Conservation (phyloP, 768 basidiomycete species). For the Calocybe cyanea region DNA sequence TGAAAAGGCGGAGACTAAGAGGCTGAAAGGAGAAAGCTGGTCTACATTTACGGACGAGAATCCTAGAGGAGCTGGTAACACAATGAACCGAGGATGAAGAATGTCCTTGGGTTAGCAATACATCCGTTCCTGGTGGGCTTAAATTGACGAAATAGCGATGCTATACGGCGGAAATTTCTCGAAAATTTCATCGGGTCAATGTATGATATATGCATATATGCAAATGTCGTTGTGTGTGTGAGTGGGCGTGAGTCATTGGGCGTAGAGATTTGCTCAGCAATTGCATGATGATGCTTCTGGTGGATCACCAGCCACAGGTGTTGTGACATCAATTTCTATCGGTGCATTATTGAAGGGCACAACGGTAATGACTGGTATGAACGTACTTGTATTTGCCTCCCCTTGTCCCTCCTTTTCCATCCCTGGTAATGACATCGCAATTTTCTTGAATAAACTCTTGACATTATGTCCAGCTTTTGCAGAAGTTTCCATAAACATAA, state of each 20-base stretch:
- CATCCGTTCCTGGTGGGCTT: neutral
- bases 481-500: conserved; percentile 99
- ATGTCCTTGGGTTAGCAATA: no score
- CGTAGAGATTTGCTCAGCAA: conserved; percentile 49
- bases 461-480: conserved; percentile 99
- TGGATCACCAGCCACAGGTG: conserved; percentile 59
- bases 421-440: conserved; percentile 95
- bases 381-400: conserved; percentile 53
- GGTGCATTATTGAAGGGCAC: conserved; percentile 7
- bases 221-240: no score
- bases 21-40: conserved; percentile 89
- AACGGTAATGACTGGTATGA: neutral
- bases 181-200: neutral
- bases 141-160: conserved; percentile 12
- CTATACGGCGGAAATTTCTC: conserved; percentile 10
- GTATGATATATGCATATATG: no score
- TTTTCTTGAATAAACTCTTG: conserved; percentile 98
- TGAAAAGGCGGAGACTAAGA: conserved; percentile 68
- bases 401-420: conserved; percentile 80
- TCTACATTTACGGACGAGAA: conserved; percentile 83
- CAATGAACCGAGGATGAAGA: conserved; percentile 84
- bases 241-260: no score
- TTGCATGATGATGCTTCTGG: conserved; percentile 87
- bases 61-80: conserved; percentile 92
- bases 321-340: conserved; percentile 89